Evolutionary conservation across 2,329 filamentous ascomycete genomes (phyloP), one percentile per base, ranked within the genome.

Genomic region (Triangularia setosa): DNA sequence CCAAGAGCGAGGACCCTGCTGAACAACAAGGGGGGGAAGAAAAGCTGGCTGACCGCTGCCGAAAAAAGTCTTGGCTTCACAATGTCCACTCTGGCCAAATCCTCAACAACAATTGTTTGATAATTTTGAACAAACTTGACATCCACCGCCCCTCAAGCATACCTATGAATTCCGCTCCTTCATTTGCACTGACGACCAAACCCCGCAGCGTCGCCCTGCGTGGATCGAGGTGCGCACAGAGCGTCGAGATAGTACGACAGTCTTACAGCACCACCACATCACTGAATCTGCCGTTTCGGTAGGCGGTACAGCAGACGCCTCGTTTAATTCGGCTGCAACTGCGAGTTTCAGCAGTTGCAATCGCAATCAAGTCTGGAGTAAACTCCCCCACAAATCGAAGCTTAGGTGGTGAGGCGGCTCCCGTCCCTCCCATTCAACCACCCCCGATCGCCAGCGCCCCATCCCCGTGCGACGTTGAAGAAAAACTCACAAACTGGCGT

Each of bases 401-500:
- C 11, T 14, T 33, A n/a, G n/a, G n/a, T 40, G 33, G 33, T 40
- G 33, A 40, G 33, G 33, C n/a, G 33, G 33, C 33, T 40, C 33
- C 33, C 33, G 33, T 40, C 33, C 33, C 33, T 40, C 33, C 40
- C 40, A 48, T 48, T 48, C 40, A 48, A 48, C 40, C 40, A 21
- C 40, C 40, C 40, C 40, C 40, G n/a, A 48, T 48, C n/a, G 40
- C n/a, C n/a, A 48, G 40, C 40, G 40, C 40, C 40, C 18, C 18
- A 21, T 64, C 61, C 27, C 62, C 61, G 59, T 53, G 58, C 63
- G 63, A 65, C 65, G 28, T 66, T 61, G 44, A 21, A 48, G 18
- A 48, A 48, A 48, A 48, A 48, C 40, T n/a, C 40, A 48, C 40
- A 82, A 78, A 70, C 81, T 87, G 84, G 83, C 82, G 77, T 78